These are phyloP conservation scores for Periconia sp. DNA, from an alignment of 2,329 filamentous ascomycete genomes.

Conservation along the genomic window DNA sequence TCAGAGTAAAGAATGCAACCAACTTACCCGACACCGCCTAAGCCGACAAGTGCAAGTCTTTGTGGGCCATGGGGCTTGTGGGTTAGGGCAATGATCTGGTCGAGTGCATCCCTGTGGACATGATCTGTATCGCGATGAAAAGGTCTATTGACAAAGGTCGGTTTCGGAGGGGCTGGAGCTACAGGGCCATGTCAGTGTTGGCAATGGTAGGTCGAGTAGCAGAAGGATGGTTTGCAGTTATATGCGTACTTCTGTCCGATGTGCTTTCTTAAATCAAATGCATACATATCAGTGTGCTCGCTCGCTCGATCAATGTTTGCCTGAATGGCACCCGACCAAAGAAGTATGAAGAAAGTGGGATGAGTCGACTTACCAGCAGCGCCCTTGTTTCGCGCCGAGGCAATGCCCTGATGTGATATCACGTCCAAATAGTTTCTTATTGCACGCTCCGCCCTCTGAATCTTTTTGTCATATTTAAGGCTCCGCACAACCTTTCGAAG, in stretches of 20 bases:
- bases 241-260: not conserved
- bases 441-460: not conserved
- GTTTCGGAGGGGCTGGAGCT: not conserved
- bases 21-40: conserved; percentile 10
- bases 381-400: not conserved
- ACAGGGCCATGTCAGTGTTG: not conserved
- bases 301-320: not conserved
- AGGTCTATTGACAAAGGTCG: conserved; percentile 1
- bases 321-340: not conserved
- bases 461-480: not conserved
- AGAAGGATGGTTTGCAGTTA: not conserved
- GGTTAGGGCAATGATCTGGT: not conserved
- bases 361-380: not conserved
- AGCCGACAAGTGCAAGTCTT: conserved; percentile 8
- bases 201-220: too few relatives aligned
- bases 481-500: not conserved
- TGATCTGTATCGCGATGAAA: conserved; percentile 6
- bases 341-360: not conserved
- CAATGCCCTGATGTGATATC: not conserved
- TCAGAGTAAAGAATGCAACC: not conserved
- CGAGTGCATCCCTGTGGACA: conserved; percentile 3
- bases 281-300: not conserved
- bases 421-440: not conserved
- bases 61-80: not conserved
- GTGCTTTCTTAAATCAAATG: not conserved